phyloP scores from a whole-genome alignment of 495 filamentous ascomycete species.

The Xylaria sp. region DNA sequence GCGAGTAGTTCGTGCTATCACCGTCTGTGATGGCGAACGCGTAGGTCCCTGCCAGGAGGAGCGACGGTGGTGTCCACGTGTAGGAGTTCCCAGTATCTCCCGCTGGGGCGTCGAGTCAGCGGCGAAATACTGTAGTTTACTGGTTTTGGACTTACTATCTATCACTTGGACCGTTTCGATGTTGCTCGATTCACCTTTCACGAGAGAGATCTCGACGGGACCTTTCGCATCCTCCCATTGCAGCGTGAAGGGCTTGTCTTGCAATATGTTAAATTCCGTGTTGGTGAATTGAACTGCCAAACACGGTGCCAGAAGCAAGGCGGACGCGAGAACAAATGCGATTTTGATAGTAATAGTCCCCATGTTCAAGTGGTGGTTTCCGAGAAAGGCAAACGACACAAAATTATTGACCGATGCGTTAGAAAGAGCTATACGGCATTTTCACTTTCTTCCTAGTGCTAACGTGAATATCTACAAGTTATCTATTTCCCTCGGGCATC shows the following conservation, averaged over 20 bases:
- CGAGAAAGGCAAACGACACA: neutral
- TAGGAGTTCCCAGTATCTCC: neutral
- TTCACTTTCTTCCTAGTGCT: neutral
- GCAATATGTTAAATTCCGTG: neutral
- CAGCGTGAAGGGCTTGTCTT: constrained; percentile 4
- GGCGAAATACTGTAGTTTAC: neutral
- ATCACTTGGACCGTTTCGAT: neutral
- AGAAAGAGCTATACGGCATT: neutral
- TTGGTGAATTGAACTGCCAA: neutral
- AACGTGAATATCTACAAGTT: neutral
- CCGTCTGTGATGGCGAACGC: neutral
- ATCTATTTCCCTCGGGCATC: neutral
- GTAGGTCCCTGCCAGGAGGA: constrained; percentile 7
- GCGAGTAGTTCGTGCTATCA: neutral
- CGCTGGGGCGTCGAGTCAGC: neutral
- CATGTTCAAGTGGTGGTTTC: neutral
- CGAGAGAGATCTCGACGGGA: neutral
- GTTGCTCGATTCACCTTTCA: neutral
- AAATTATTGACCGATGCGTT: neutral
- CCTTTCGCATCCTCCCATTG: neutral
- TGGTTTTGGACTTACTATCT: neutral
- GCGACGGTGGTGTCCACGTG: neutral
- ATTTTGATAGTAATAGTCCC: neutral
- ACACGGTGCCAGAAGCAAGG: neutral
- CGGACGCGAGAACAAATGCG: neutral